Evolutionary conservation across 192 early-diverging fungal genomes (phyloP), one percentile per base, ranked within the genome.

Genomic region (Coemansia sp.): DNA sequence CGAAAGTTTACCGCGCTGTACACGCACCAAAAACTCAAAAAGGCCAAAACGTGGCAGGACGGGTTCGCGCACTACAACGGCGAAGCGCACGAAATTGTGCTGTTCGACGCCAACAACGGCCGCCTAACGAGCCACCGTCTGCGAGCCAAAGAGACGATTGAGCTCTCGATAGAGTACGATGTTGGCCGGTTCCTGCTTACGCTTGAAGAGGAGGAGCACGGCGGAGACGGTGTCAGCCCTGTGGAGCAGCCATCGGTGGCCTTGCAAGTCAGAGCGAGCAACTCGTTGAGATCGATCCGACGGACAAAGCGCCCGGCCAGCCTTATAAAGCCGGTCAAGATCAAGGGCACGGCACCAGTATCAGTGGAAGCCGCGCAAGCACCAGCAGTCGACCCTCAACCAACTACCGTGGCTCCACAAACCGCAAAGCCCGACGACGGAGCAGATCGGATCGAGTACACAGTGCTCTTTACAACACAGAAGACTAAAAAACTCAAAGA

Each of bases 21-120:
- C 45, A 78, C 75, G 10, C 62, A 71, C 45, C 75, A 78, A 26
- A 78, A 78, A 42, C 59, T 35, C 27, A 78, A 78, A 32, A 78
- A 71, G 58, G 60, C 53, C 32, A 78, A 78, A 62, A 62, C 68
- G n/a, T 78, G 75, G 75, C 75, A 78, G 51, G 75, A 78, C 28
- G 75, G 65, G 8, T 41, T 61, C 43, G 59, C 57, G 10, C 60
- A 50, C 48, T 66, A 62, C 31, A 49, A 64, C 54, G 17, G 30
- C 15, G 64, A 71, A 10, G 48, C 60, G 23, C 50, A 58, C 29
- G 68, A 71, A 25, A 30, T 78, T 9, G 50, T 63, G 17, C 28
- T 70, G 12, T 68, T 60, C 32, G 64, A 67, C 29, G 45, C 54
- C 10, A 57, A 41, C 38, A 60, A 61, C 41, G 53, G 59, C 19